A percentile compares a stretch with the other conserved stretches of the same genome.
Evolutionary conservation across 2,329 filamentous ascomycete genomes (phyloP).

Genomic region (Penicillium freii): DNA sequence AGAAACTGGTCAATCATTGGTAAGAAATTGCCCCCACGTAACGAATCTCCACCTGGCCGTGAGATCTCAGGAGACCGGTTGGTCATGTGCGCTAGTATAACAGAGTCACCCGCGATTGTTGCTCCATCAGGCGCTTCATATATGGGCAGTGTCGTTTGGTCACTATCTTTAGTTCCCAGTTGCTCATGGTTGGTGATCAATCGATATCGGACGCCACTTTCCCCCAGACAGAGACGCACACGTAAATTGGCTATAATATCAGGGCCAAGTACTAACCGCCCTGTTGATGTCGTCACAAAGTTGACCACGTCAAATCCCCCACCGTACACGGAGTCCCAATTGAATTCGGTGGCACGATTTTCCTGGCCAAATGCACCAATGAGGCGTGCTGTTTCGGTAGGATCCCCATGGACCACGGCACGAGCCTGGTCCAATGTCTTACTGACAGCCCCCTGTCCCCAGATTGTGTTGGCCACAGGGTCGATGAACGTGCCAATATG

Average conservation of each 20-base stretch:
- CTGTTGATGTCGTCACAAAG: slow-evolving; percentile 41
- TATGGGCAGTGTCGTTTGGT: slow-evolving; percentile 12
- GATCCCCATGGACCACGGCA: slow-evolving; percentile 67
- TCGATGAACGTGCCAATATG: slow-evolving; percentile 82
- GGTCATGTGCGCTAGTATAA: slow-evolving; percentile 35
- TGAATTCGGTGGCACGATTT: slow-evolving; percentile 69
- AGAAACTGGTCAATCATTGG: slow-evolving; percentile 31
- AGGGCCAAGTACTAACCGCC: slow-evolving; percentile 32
- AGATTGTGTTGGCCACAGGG: slow-evolving; percentile 65
- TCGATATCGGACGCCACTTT: slow-evolving; percentile 41
- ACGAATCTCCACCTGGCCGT: slow-evolving; percentile 28
- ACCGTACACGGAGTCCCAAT: slow-evolving; percentile 75
- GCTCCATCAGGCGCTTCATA: slow-evolving; percentile 33
- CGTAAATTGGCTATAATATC: slow-evolving; percentile 39
- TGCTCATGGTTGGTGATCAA: slow-evolving; percentile 4
- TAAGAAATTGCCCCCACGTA: slow-evolving; percentile 31
- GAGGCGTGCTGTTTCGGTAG: slow-evolving; percentile 61
- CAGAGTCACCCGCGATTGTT: slow-evolving; percentile 30
- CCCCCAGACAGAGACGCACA: slow-evolving; percentile 38
- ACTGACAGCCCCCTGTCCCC: slow-evolving; percentile 82
- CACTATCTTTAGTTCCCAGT: not conserved
- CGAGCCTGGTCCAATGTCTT: slow-evolving; percentile 64
- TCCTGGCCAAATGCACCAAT: slow-evolving; percentile 79
- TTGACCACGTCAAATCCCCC: slow-evolving; percentile 73
- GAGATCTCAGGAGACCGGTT: slow-evolving; percentile 19